Base-by-base conservation (phyloP, 441 rosid genomes). In the Gossypium davidsonii region DNA sequence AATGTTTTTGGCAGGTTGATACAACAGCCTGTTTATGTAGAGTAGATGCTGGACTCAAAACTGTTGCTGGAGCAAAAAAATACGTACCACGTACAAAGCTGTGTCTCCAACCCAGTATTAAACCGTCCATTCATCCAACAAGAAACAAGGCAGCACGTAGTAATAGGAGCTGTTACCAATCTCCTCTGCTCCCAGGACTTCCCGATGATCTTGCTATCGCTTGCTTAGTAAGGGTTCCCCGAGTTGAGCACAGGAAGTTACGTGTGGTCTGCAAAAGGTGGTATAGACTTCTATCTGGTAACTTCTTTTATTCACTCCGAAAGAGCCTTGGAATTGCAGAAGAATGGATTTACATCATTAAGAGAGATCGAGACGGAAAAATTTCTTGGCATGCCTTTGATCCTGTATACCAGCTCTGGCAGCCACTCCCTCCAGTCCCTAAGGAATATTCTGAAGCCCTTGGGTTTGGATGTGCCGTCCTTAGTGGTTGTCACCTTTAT, bases 351-450 rank as follows among this genome's bases (percentile, higher is more conserved):
- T 86, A 84, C 7, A 75, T 86, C 21, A 79, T 86, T 31, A 86
- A 86, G 75, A 81, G 85, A 81, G 89, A 84, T 70, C 79, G 83
- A 70, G 87, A 86, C 25, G 81, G 84, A 48, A 86, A 82, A 67
- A 79, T 86, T 68, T 86, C 89, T 51, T 86, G 89, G 89, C 85
- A 86, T 69, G 89, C 87, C 71, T 86, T 86, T 53, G 87, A 84
- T 74, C 89, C 89, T 4, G 61, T 79, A 58, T 76, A 84, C 80
- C 89, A 82, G 81, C 86, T 84, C 18, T 86, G 89, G 87, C 89
- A 82, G 76, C 85, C 85, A 25, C 85, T 86, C 28, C 87, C 89
- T 44, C 89, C 89, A 2, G 79, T 86, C 17, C 89, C 89, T 0
- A 82, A 77, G 77, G 89, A 86, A 74, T 86, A 86, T 57, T 79